Evolutionary conservation across 257 asterid genomes (phyloP), one percentile per base, ranked within the genome.

Genomic region (Leptodermis oblonga): DNA sequence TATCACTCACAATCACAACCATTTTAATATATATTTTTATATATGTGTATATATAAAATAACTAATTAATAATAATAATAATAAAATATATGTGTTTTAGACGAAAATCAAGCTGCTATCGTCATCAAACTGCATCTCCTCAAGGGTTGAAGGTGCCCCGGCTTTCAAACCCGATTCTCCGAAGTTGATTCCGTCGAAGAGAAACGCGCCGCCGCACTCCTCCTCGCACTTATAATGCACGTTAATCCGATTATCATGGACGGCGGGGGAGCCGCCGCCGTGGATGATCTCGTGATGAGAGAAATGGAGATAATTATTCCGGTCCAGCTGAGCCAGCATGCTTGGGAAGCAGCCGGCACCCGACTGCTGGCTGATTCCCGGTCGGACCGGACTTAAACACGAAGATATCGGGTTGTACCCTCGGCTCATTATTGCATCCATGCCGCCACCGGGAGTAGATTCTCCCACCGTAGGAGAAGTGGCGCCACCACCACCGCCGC

Each of bases 21-120:
- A 20, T 18, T 59, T 22, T 26, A 41, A 54, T 26, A 56, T 26
- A 28, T 55, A 46, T 46, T 4, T 13, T 5, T 41, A 13, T 41
- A 12, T 41, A 12, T 1, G 8, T 6, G 23, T 55, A 18, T 11
- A 17, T 8, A 26, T 26, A 28, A 31, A 7, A 23, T 54, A 11
- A 54, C 10, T 54, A 23, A 56, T 56, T 18, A 15, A 4, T 13
- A 52, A 52, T 52, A 52, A 8, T 46, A 17, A 1, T 46, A 46
- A 17, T 54, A 12, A 8, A 56, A 55, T 3, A 14, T 31, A 51
- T 51, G 25, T 23, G 0, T 12, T 81, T 81, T 73, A 88, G 7
- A 78, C 67, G 76, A 85, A 87, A 56, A 79, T 74, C 62, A 77
- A 62, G 69, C 79, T 49, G 43, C 76, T 77, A 42, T 83, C 85